Evolutionary conservation across 176 grass and related monocot genomes (phyloP).

Genomic region (Cocos nucifera): DNA sequence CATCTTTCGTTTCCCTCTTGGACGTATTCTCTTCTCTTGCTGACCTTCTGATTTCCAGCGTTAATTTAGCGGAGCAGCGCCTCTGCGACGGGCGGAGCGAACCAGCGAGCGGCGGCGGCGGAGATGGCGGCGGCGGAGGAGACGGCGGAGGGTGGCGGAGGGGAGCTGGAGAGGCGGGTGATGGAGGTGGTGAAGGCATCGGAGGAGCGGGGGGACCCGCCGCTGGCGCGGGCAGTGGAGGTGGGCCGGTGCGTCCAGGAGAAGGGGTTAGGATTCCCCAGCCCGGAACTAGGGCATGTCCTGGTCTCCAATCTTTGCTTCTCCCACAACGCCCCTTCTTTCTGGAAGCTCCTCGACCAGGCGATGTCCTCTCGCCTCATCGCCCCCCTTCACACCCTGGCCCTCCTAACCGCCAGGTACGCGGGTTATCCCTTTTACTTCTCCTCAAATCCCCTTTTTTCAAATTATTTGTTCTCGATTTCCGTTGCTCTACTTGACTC

Average conservation of each 20-base stretch:
- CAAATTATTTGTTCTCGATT: background rate
- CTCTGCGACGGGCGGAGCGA: slow-evolving; percentile 3
- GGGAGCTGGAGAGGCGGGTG: slow-evolving; percentile 58
- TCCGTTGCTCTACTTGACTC: too few relatives aligned
- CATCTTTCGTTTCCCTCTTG: too few relatives aligned
- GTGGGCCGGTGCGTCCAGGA: slow-evolving; percentile 48
- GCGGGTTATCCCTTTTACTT: background rate
- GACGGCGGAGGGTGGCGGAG: background rate
- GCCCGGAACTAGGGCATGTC: slow-evolving; percentile 57
- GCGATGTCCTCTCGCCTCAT: slow-evolving; percentile 60
- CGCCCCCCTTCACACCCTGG: slow-evolving; percentile 67
- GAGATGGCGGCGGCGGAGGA: slow-evolving; percentile 14
- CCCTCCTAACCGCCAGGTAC: slow-evolving; percentile 77
- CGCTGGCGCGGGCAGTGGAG: slow-evolving; percentile 30
- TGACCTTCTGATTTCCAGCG: too few relatives aligned
- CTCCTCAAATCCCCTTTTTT: background rate
- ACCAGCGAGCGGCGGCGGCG: background rate
- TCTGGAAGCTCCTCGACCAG: slow-evolving; percentile 96
- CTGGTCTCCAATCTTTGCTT: slow-evolving; percentile 95
- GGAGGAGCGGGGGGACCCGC: slow-evolving; percentile 30
- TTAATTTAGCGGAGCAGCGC: background rate
- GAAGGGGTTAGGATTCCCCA: slow-evolving; percentile 40
- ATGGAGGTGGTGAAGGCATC: slow-evolving; percentile 73
- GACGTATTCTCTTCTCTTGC: too few relatives aligned
- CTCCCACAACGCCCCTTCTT: slow-evolving; percentile 65